Base-by-base conservation (phyloP, 768 basidiomycete species). In the Russula abietina region DNA sequence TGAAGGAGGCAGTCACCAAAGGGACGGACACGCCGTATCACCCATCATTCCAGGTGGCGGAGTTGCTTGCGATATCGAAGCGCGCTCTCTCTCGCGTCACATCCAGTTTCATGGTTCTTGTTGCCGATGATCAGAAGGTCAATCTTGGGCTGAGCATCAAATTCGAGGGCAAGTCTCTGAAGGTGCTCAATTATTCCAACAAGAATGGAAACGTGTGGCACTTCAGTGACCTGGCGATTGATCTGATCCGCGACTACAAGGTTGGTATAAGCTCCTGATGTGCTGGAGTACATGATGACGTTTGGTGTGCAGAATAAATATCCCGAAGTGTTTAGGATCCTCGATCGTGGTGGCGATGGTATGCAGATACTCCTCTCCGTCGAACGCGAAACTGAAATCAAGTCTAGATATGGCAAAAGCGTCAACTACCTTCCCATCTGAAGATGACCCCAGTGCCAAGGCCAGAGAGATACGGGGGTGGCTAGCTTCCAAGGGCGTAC, bases 111-210 rank as follows among this genome's bases (percentile, higher is more conserved):
- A 87, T 98, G 85, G 91, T 98, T 46, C 73, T 92, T 60, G 83
- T 83, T 0, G 76, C 81, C 0, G 92, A 92, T 69, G 81, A 81
- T 10, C 79, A 83, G 61, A 98, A 97, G 77, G 83, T 81, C 59
- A 98, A 99, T 71, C 75, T 98, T 33, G 97, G 97, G 2, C 81
- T 99, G 46, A 92, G 91, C 71, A 82, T 99, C 68, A 99, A 99
- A 73, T 99, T 97, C 65, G 97, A 99, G 70, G 90, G 85, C 14
- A 98, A 97, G 75, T 83, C 86, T 11, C 73, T 93, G 69, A 99
- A 98, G 75, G 97, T 99, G 1, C 80, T 97, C 50, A 90, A 91
- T 65, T 98, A 97, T 74, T 88, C 93, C 8, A 81, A 84, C 64
- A 95, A 96, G 75, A 84, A 87, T 32, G 88, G 87, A 10, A 77